A percentile compares a stretch with the other conserved stretches of the same genome.
phyloP scores from a whole-genome alignment of 2,329 filamentous ascomycete genomes.

The Clonostachys rhizophaga region DNA sequence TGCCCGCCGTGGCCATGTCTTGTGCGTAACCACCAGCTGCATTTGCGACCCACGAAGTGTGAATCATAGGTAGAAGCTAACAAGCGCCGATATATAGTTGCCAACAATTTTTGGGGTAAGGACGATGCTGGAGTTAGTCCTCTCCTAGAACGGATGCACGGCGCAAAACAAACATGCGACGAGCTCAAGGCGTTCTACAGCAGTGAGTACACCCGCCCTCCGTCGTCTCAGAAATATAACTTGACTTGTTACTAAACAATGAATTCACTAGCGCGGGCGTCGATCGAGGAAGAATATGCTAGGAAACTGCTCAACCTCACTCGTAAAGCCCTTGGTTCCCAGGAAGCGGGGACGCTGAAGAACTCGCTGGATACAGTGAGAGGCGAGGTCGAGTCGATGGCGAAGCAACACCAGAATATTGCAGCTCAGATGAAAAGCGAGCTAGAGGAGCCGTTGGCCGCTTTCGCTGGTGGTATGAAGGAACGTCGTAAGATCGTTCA shows the following conservation, averaged over 20 bases:
- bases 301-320: slow-evolving; percentile 82
- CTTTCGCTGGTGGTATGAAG: slow-evolving; percentile 93
- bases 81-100: slow-evolving; percentile 55
- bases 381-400: slow-evolving; percentile 88
- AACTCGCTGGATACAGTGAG: slow-evolving; percentile 82
- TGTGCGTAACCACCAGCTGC: slow-evolving; percentile 34
- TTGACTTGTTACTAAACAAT: neutral
- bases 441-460: slow-evolving; percentile 85
- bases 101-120: slow-evolving; percentile 99
- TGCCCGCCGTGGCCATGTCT: slow-evolving; percentile 62
- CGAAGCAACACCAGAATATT: slow-evolving; percentile 86
- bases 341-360: slow-evolving; percentile 79
- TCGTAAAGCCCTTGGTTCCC: slow-evolving; percentile 83
- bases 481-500: slow-evolving; percentile 96
- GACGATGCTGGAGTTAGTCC: slow-evolving; percentile 94
- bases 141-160: slow-evolving; percentile 89
- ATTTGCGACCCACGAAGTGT: too few species aligned
- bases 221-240: neutral
- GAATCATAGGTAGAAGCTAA: slow-evolving; percentile 6
- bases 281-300: slow-evolving; percentile 95
- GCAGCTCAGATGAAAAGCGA: slow-evolving; percentile 94
- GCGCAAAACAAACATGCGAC: slow-evolving; percentile 90
- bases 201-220: slow-evolving; percentile 41
- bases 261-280: slow-evolving; percentile 64
- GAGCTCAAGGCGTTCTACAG: slow-evolving; percentile 90